Evolutionary conservation across 2,329 filamentous ascomycete species (phyloP), one percentile per base, ranked within the genome.

Genomic region (Colletotrichum navitas): DNA sequence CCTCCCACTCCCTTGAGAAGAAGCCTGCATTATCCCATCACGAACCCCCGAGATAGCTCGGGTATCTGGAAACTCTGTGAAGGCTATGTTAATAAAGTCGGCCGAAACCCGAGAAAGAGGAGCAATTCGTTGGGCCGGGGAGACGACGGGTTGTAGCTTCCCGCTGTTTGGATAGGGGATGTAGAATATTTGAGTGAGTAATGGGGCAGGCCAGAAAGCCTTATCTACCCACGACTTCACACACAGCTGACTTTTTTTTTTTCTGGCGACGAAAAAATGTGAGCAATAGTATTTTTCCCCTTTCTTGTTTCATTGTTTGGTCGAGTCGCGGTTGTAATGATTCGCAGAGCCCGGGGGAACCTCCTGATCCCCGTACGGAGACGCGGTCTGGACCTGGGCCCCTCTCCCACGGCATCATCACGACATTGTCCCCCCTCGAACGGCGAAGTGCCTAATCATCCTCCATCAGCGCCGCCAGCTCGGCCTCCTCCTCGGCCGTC

Each of bases 401-500:
- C 16, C 39, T 11, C 21, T 26, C 34, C 32, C 2, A 24, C 2
- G n/a, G 18, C 6, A 18, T 41, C 10, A n/a, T 29, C n/a, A 43
- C 4, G 14, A 51, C 18, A 8, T 7, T 24, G 5, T 26, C 7
- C 7, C 11, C 18, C n/a, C 11, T 34, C 8, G 5, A 61, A 11
- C 36, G 16, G 47, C 36, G 10, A 4, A 36, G 8, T 26, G 6
- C 36, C 12, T 43, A n/a, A 74, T 80, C 87, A 74, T 94, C 91
- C 68, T 91, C 94, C 93, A 99, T 93, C 79, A 99, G 83, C 74
- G 95, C 96, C 18, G 94, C 95, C 74, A 99, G 85, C 81, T 98
- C 96, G 5, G 93, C 92, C 81, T 98, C 95, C 80, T 99, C 96
- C 76, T 98, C 95, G 16, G 90, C 92, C 6, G 94, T 97, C 81